phyloP scores from a whole-genome alignment of 2,329 filamentous ascomycete species.

The Lachnellula occidentalis region DNA sequence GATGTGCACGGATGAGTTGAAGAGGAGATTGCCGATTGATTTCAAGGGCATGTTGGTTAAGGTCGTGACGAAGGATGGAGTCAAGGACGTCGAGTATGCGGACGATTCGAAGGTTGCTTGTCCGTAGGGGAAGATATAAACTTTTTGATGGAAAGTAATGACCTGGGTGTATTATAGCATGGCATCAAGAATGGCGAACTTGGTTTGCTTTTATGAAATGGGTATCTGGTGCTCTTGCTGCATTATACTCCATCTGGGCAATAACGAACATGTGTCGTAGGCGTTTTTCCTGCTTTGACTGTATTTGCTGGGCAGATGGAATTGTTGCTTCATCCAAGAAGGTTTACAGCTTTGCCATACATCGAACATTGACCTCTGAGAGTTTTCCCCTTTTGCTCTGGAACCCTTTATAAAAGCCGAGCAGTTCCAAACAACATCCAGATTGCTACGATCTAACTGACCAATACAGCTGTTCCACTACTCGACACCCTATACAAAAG shows the following conservation, averaged over 20 bases:
- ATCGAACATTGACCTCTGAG: no score
- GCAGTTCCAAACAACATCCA: no score
- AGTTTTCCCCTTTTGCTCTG: no score
- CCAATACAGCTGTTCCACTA: no score
- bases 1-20: constrained; percentile 95
- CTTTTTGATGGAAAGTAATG: constrained; percentile 8
- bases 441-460: no score
- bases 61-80: constrained; percentile 89
- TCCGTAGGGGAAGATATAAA: constrained; percentile 16
- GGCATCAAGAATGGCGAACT: constrained; percentile 23
- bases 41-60: constrained; percentile 98
- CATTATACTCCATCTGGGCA: neutral
- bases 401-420: no score
- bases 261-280: neutral
- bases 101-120: constrained; percentile 45
- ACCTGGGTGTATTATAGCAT: constrained; percentile 28
- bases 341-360: no score
- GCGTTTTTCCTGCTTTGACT: no score
- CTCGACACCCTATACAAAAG: no score
- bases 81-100: constrained; percentile 78
- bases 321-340: no score
- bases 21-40: constrained; percentile 93
- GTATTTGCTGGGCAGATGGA: no score
- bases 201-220: neutral
- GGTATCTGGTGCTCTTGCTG: neutral